These are phyloP conservation scores for Jamesozyma lodderae DNA, from an alignment of 805 yeast genomes.

Conservation along the genomic window DNA sequence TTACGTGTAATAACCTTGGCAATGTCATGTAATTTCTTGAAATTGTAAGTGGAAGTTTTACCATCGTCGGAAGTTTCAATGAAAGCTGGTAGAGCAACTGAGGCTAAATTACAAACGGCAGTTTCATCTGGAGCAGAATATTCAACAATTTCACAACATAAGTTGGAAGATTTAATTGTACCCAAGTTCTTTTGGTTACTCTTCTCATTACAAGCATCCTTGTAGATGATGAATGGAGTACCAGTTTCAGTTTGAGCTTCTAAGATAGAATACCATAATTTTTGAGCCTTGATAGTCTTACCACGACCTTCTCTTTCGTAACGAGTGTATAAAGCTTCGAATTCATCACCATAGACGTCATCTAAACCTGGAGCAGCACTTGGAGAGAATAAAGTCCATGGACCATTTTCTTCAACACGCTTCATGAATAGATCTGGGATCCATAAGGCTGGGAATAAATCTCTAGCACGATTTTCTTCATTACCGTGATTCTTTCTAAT, in stretches of 20 bases:
- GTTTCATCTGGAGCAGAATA: slow-evolving; percentile 87
- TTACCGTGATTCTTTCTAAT: slow-evolving; percentile 90
- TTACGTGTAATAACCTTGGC: slow-evolving; percentile 72
- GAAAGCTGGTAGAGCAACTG: slow-evolving; percentile 79
- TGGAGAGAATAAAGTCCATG: slow-evolving; percentile 89
- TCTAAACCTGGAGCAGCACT: slow-evolving; percentile 78
- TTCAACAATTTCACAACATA: slow-evolving; percentile 92
- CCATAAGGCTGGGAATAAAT: slow-evolving; percentile 90
- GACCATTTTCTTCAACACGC: slow-evolving; percentile 66
- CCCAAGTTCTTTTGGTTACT: slow-evolving; percentile 91
- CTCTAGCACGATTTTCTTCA: slow-evolving; percentile 89
- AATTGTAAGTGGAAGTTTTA: slow-evolving; percentile 50
- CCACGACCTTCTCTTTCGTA: slow-evolving; percentile 69
- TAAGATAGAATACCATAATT: slow-evolving; percentile 80
- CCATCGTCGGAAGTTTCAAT: slow-evolving; percentile 41
- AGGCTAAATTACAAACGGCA: slow-evolving; percentile 92
- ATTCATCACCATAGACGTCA: slow-evolving; percentile 80
- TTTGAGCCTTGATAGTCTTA: slow-evolving; percentile 71
- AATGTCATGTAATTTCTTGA: slow-evolving; percentile 62
- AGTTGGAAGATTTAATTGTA: slow-evolving; percentile 81
- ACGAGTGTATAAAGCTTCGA: slow-evolving; percentile 56
- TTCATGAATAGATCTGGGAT: slow-evolving; percentile 90
- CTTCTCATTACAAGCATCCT: slow-evolving; percentile 82
- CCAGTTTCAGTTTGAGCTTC: slow-evolving; percentile 96
- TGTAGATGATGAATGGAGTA: slow-evolving; percentile 87